These are phyloP conservation scores for Aplosporella prunicola DNA, from an alignment of 2,329 filamentous ascomycete genomes.

Conservation along the genomic window DNA sequence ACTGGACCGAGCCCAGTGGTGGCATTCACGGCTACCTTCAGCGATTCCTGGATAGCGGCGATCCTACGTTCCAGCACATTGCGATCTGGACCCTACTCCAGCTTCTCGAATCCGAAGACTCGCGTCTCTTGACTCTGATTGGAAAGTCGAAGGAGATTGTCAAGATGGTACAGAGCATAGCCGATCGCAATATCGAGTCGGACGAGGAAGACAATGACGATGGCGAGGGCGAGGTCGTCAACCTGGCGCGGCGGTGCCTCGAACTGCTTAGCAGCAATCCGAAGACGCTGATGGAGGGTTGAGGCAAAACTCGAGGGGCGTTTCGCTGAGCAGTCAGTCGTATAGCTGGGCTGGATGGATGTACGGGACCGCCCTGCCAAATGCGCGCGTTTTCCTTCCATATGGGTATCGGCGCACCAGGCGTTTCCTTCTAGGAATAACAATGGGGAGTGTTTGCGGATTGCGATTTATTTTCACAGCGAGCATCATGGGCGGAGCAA, in stretches of 20 bases:
- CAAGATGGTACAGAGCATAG: constrained; percentile 82
- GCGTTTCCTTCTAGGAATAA: constrained; percentile 4
- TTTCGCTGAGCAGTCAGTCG: no score
- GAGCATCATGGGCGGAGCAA: constrained; percentile 12
- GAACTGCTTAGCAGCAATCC: constrained; percentile 73
- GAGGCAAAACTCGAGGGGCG: no score
- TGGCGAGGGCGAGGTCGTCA: constrained; percentile 87
- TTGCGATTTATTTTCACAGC: constrained; percentile 9
- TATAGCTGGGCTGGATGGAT: no score
- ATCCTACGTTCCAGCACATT: constrained; percentile 97
- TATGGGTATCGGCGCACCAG: constrained; percentile 8
- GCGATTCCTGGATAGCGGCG: constrained; percentile 85
- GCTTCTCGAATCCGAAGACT: constrained; percentile 89
- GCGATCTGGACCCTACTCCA: constrained; percentile 97
- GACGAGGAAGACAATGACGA: constrained; percentile 82
- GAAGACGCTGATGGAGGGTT: constrained; percentile 77
- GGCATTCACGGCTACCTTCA: constrained; percentile 93
- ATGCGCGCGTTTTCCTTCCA: no score
- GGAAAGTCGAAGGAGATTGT: constrained; percentile 85
- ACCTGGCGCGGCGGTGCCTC: constrained; percentile 78
- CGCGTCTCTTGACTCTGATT: constrained; percentile 78
- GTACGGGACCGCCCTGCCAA: no score
- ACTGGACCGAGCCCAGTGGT: constrained; percentile 86
- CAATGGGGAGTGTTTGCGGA: neutral
- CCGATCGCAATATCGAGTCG: constrained; percentile 77